Percentiles rank a stretch among this genome's conserved stretches.
These are phyloP conservation scores for Schwanniomyces polymorphus DNA, from an alignment of 805 yeast species.

Conservation along the genomic window DNA sequence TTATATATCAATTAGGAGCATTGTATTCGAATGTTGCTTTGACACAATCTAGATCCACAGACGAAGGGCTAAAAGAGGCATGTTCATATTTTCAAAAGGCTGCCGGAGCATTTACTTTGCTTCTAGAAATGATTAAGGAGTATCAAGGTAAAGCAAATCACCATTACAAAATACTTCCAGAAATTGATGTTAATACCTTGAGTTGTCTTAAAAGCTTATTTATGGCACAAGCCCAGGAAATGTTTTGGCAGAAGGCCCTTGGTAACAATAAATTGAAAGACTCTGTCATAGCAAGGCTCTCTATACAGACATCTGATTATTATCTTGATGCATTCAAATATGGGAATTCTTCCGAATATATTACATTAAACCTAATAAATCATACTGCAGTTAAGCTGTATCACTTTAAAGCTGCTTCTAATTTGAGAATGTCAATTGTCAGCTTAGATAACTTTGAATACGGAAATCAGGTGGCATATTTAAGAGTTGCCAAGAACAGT, in stretches of 20 bases:
- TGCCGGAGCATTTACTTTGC: conserved; percentile 60
- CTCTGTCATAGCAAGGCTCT: conserved; percentile 60
- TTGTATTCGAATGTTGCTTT: conserved; percentile 58
- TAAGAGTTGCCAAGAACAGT: conserved; percentile 42
- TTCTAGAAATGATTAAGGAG: conserved; percentile 1
- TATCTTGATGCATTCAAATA: conserved; percentile 47
- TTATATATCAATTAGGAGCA: conserved; percentile 70
- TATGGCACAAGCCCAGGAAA: conserved; percentile 87
- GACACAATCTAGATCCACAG: conserved; percentile 41
- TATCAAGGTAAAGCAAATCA: neutral
- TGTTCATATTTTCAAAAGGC: conserved; percentile 68
- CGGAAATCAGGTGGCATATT: conserved; percentile 70
- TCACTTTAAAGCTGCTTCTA: conserved; percentile 74
- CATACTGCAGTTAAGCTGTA: conserved; percentile 56
- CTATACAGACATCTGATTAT: conserved; percentile 59
- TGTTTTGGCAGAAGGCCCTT: conserved; percentile 74
- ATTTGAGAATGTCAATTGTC: conserved; percentile 57
- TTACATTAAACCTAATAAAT: conserved; percentile 62
- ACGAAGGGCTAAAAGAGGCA: conserved; percentile 59
- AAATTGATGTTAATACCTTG: conserved; percentile 52
- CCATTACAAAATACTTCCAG: conserved; percentile 28
- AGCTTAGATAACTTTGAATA: conserved; percentile 51
- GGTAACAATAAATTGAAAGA: conserved; percentile 50
- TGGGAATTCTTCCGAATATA: conserved; percentile 43
- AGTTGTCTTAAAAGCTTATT: conserved; percentile 50